Evolutionary conservation across 2,329 filamentous ascomycete genomes (phyloP).

Genomic region (Penicillium sp.): DNA sequence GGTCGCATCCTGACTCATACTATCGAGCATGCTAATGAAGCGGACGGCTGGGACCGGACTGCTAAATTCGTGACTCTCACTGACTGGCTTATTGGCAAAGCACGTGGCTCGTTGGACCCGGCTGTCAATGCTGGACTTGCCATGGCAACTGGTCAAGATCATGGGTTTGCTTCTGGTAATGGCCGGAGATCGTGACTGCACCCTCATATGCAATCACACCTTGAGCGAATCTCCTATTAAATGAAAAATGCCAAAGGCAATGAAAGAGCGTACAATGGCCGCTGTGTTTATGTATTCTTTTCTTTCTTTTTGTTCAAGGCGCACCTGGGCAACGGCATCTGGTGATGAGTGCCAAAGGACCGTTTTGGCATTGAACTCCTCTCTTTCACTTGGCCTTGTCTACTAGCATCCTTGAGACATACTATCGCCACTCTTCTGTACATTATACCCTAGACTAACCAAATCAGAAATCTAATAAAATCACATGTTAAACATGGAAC

Average conservation of each 20-base stretch:
- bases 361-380: background rate
- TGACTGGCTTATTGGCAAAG: conserved; percentile 87
- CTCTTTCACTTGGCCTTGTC: background rate
- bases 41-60: conserved; percentile 77
- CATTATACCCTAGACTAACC: conserved; percentile 12
- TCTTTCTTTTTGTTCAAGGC: background rate
- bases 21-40: conserved; percentile 88
- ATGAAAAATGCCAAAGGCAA: background rate
- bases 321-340: background rate
- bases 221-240: background rate
- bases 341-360: background rate
- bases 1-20: conserved; percentile 83
- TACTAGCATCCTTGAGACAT: background rate
- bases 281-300: background rate
- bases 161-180: conserved; percentile 5
- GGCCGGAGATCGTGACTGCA: background rate
- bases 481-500: background rate
- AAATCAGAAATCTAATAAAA: background rate
- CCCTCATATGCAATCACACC: background rate
- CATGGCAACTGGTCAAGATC: conserved; percentile 26
- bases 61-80: conserved; percentile 86
- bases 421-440: conserved; percentile 17
- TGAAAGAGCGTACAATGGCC: no score
- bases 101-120: conserved; percentile 52
- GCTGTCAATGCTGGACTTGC: conserved; percentile 29